Percentiles rank a stretch among this genome's conserved stretches.
phyloP scores from a whole-genome alignment of 2,329 filamentous ascomycete genomes.

The Ilyonectria sp. region DNA sequence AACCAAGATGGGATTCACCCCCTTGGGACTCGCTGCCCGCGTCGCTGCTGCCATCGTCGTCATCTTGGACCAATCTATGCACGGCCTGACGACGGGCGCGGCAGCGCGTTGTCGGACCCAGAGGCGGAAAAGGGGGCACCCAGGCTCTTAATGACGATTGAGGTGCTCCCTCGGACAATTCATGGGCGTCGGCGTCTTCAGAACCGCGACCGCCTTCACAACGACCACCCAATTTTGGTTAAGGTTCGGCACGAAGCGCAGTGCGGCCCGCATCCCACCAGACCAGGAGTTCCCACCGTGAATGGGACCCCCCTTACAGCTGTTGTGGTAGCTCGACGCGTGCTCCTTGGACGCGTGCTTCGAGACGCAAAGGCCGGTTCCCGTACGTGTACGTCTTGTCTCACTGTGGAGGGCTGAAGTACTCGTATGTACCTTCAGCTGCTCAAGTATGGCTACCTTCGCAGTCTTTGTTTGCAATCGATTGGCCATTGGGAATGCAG shows the following conservation, averaged over 20 bases:
- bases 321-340: background rate
- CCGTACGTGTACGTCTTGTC: background rate
- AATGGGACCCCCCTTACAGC: background rate
- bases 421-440: background rate
- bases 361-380: background rate
- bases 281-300: background rate
- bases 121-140: conserved; percentile 8
- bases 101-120: conserved; percentile 1
- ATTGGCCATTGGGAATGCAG: background rate
- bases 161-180: background rate
- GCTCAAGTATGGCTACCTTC: background rate
- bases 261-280: background rate
- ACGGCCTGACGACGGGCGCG: background rate
- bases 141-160: conserved; percentile 7
- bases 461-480: background rate
- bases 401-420: background rate
- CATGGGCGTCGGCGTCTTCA: conserved; percentile 2
- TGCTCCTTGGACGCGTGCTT: background rate
- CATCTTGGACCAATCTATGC: background rate
- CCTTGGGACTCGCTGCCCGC: background rate
- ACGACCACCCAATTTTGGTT: background rate
- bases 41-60: background rate
- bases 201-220: conserved; percentile 3
- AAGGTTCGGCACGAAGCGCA: conserved; percentile 1
- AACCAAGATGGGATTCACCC: background rate